Conservation (phyloP, 2,329 filamentous ascomycete species). For the Ceratocystis destructans region DNA sequence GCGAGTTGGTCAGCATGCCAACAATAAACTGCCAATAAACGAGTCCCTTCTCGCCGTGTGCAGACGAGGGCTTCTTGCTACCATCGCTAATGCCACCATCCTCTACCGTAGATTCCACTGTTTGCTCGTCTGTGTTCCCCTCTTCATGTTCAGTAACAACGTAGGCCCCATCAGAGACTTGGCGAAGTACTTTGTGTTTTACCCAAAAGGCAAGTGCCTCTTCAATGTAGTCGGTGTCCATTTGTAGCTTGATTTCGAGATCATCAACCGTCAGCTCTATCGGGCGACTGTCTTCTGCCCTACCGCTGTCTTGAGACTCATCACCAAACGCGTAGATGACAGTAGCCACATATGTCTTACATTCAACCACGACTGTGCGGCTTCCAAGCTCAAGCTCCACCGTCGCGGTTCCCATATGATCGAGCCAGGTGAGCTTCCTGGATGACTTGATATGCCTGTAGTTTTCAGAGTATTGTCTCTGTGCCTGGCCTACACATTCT, state of each 20-base stretch:
- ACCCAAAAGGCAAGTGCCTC: slow-evolving; percentile 59
- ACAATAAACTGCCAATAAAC: slow-evolving; percentile 88
- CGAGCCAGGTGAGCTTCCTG: slow-evolving; percentile 78
- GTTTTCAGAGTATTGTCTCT: slow-evolving; percentile 56
- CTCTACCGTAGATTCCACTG: slow-evolving; percentile 6
- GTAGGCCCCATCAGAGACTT: slow-evolving; percentile 41
- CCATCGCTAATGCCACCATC: slow-evolving; percentile 20
- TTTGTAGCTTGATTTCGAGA: slow-evolving; percentile 46
- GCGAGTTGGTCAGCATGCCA: slow-evolving; percentile 89
- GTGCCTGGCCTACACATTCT: slow-evolving; percentile 41
- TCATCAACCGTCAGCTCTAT: slow-evolving; percentile 31
- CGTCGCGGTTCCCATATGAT: slow-evolving; percentile 63
- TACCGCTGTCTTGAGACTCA: slow-evolving; percentile 21
- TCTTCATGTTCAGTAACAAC: slow-evolving; percentile 53
- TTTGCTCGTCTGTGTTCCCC: slow-evolving; percentile 9
- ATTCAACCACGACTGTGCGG: slow-evolving; percentile 56
- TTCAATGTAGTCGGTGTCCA: slow-evolving; percentile 59
- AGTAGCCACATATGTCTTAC: slow-evolving; percentile 72
- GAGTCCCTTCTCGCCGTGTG: slow-evolving; percentile 42
- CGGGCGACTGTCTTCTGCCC: slow-evolving; percentile 30
- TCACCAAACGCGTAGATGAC: slow-evolving; percentile 65
- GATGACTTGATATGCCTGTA: slow-evolving; percentile 72
- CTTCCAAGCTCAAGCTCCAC: slow-evolving; percentile 76
- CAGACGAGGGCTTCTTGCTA: slow-evolving; percentile 30
- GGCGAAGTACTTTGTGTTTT: slow-evolving; percentile 51